Evolutionary conservation across 305 asterid genomes (phyloP).

Genomic region (Fraxinus sp.): DNA sequence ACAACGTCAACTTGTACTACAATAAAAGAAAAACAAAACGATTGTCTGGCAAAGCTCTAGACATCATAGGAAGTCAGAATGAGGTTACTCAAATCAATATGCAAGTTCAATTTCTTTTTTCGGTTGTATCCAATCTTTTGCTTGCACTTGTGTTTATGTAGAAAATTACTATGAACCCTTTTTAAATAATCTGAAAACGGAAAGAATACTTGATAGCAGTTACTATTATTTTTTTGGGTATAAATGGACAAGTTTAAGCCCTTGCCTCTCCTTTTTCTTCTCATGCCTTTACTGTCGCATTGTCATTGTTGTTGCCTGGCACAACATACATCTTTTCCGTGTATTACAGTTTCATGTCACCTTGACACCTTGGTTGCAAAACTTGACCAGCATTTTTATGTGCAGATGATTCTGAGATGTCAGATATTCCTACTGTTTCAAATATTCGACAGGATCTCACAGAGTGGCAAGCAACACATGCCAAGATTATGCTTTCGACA

Average conservation of each 20-base stretch:
- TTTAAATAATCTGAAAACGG: not conserved
- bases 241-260: not conserved
- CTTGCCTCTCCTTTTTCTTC: not conserved
- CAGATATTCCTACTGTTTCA: conserved; percentile 73
- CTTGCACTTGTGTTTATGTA: not conserved
- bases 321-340: not conserved
- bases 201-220: not conserved
- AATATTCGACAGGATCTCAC: conserved; percentile 90
- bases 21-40: not conserved
- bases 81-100: not conserved
- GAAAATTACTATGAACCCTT: not conserved
- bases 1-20: not conserved
- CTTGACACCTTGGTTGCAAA: not conserved
- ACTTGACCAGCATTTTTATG: conserved; percentile 22
- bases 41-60: not conserved
- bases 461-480: conserved; percentile 92
- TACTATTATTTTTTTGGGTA: not conserved
- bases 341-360: not conserved
- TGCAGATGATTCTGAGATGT: conserved; percentile 71
- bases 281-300: not conserved
- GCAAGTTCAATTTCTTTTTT: not conserved
- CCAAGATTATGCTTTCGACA: conserved; percentile 75
- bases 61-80: not conserved
- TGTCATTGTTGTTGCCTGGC: not conserved
- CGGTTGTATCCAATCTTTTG: not conserved